Evolutionary conservation across 768 basidiomycete species (phyloP).

Genomic region (Lactarius hengduanensis): DNA sequence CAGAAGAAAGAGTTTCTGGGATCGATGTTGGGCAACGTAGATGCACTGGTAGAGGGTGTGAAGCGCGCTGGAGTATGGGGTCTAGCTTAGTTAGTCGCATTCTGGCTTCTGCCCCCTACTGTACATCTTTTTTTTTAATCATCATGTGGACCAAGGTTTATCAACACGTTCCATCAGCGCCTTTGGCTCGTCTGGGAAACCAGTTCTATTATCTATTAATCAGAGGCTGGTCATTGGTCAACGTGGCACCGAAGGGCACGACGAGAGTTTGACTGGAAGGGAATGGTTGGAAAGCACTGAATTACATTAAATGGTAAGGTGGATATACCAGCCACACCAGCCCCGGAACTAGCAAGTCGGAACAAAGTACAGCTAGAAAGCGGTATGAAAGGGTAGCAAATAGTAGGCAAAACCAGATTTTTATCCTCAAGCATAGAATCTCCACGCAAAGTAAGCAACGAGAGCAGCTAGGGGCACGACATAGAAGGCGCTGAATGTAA

Average conservation of each 20-base stretch:
- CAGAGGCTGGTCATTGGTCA: neutral
- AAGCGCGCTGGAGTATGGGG: constrained; percentile 88
- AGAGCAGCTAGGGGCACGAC: constrained; percentile 44
- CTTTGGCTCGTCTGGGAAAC: neutral
- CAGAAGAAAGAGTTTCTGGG: constrained; percentile 83
- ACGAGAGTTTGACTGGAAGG: too few species aligned
- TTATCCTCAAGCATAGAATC: constrained; percentile 36
- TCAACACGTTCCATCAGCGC: neutral
- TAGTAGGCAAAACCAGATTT: neutral
- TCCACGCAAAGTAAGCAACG: constrained; percentile 48
- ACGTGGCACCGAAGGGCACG: neutral
- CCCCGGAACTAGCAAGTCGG: neutral
- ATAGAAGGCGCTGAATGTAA: constrained; percentile 37
- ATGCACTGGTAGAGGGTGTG: constrained; percentile 85
- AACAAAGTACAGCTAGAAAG: neutral
- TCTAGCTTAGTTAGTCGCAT: constrained; percentile 43
- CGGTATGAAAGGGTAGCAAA: constrained; percentile 12
- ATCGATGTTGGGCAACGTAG: constrained; percentile 86
- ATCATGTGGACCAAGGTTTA: neutral
- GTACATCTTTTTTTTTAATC: too few species aligned
- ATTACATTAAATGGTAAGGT: constrained; percentile 17
- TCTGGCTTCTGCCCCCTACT: neutral
- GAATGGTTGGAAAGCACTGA: neutral
- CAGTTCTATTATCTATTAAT: too few species aligned
- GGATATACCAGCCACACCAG: constrained; percentile 5